phyloP scores from a whole-genome alignment of 257 asterid species.

The Solanum infundibuliforme region DNA sequence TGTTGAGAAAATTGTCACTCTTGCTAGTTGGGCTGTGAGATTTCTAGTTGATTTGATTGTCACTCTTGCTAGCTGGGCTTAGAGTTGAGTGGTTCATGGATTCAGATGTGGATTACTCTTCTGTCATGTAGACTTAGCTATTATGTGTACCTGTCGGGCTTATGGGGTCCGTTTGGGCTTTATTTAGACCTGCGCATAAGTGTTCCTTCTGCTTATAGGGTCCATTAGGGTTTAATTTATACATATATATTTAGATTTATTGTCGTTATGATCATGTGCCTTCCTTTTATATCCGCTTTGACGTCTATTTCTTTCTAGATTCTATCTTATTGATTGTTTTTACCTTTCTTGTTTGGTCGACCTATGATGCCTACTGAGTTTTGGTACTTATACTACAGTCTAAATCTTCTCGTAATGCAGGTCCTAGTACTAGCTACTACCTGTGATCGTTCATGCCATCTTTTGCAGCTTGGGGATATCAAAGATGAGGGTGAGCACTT shows the following conservation, averaged over 20 bases:
- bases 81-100: not conserved
- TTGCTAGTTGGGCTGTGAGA: not conserved
- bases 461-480: no score
- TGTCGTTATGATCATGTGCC: not conserved
- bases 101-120: no score
- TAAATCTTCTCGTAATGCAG: no score
- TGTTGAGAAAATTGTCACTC: not conserved
- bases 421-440: not conserved
- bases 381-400: not conserved
- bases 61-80: not conserved
- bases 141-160: no score
- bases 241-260: not conserved
- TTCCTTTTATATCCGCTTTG: not conserved
- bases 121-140: not conserved
- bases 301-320: not conserved
- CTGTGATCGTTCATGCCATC: not conserved
- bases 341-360: not conserved
- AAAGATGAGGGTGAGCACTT: not conserved
- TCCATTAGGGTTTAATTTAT: not conserved
- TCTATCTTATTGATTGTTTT: not conserved
- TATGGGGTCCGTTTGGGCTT: not conserved
- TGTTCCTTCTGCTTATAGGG: not conserved
- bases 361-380: not conserved
- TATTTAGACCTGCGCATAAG: not conserved
- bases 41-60: not conserved